Evolutionary conservation across 805 yeast genomes (phyloP).

Genomic region (Wilhelminamyces savonicus): DNA sequence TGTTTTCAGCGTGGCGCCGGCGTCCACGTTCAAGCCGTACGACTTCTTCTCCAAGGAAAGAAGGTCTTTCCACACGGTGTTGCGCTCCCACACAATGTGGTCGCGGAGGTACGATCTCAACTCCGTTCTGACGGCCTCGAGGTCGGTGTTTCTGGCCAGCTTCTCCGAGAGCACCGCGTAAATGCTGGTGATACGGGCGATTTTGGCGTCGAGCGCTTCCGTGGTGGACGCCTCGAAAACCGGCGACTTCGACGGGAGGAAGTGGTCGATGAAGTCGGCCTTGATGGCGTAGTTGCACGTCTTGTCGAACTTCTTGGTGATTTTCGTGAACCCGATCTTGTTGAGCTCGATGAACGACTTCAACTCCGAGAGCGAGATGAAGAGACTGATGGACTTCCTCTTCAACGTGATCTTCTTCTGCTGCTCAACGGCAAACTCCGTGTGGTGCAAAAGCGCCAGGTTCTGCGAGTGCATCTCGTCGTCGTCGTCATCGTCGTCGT

Average conservation of each 20-base stretch:
- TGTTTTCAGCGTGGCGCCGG: slow-evolving; percentile 13
- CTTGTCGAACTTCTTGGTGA: slow-evolving; percentile 88
- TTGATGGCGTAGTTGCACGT: slow-evolving; percentile 58
- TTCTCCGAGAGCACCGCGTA: slow-evolving; percentile 43
- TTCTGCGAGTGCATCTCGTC: slow-evolving; percentile 18
- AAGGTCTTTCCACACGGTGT: slow-evolving; percentile 97
- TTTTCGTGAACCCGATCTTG: slow-evolving; percentile 83
- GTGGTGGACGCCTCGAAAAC: slow-evolving; percentile 44
- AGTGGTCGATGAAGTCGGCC: slow-evolving; percentile 45
- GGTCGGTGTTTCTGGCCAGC: slow-evolving; percentile 33
- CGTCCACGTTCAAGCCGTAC: slow-evolving; percentile 21
- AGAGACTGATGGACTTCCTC: slow-evolving; percentile 58
- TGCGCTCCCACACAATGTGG: slow-evolving; percentile 95
- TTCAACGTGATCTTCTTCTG: slow-evolving; percentile 56
- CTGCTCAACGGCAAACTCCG: slow-evolving; percentile 13
- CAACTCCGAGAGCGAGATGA: slow-evolving; percentile 73
- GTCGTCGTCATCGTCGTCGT: slow-evolving; percentile 27
- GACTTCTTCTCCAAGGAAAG: slow-evolving; percentile 52
- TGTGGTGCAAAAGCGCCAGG: slow-evolving; percentile 20
- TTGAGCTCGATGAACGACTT: slow-evolving; percentile 80
- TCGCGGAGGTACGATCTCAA: slow-evolving; percentile 63
- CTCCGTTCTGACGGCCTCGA: slow-evolving; percentile 38
- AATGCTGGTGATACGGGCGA: slow-evolving; percentile 46
- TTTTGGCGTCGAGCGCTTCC: slow-evolving; percentile 38
- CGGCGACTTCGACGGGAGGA: slow-evolving; percentile 41